Evolutionary conservation across 2,329 filamentous ascomycete species (phyloP).

Genomic region (Aureobasidium sp.): DNA sequence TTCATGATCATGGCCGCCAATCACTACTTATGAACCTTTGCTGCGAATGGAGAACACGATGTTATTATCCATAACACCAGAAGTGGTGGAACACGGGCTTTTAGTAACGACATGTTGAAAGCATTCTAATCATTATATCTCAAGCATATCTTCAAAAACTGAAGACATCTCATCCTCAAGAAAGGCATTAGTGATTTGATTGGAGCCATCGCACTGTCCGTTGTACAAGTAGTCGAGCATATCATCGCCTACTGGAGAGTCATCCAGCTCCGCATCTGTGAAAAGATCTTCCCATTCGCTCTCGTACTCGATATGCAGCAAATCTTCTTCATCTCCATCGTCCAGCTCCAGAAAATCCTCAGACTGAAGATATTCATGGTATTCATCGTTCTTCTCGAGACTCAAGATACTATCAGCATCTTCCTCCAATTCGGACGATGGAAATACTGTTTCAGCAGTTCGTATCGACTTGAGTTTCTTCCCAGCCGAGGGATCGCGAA

Average conservation of each 20-base stretch:
- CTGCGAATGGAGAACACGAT: not conserved
- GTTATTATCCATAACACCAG: not conserved
- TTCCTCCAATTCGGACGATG: not conserved
- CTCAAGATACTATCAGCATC: not conserved
- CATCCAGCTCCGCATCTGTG: not conserved
- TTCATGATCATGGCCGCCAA: not conserved
- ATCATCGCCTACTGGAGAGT: not conserved
- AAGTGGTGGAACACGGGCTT: not conserved
- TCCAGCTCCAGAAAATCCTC: not conserved
- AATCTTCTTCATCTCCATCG: not conserved
- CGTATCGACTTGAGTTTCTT: not conserved
- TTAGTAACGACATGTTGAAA: not conserved
- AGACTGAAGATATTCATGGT: not conserved
- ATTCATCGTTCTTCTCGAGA: not conserved
- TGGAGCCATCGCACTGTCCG: not conserved
- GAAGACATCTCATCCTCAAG: not conserved
- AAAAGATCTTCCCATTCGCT: not conserved
- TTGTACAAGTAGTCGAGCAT: not conserved
- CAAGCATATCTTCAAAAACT: not conserved
- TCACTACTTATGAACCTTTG: too few species aligned
- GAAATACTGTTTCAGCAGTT: not conserved
- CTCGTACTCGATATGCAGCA: not conserved
- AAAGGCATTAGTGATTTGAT: not conserved
- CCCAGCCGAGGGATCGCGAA: conserved; percentile 1
- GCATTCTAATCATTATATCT: not conserved